Conservation (phyloP, 78 protist species). For the Dictyostelium brefeldianum region DNA sequence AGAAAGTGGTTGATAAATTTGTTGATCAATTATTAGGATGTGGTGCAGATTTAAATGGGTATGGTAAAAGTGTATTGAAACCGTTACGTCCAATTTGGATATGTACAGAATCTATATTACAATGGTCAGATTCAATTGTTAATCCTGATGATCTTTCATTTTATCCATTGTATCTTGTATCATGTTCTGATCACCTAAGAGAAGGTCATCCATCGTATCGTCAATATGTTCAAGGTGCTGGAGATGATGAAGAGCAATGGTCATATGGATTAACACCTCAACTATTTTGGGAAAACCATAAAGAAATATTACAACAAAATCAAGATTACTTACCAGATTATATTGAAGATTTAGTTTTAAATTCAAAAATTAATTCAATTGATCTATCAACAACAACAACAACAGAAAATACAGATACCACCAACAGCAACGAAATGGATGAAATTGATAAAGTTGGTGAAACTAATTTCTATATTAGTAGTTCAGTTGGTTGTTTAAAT, state of each 20-base stretch:
- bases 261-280: slow-evolving; percentile 44
- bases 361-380: slow-evolving; percentile 8
- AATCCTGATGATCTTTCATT: neutral
- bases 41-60: slow-evolving; percentile 21
- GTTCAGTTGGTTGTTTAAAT: neutral
- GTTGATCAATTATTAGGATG: neutral
- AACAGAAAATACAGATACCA: neutral
- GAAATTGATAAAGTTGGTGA: neutral
- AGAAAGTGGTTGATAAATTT: slow-evolving; percentile 36
- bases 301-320: slow-evolving; percentile 23
- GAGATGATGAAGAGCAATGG: slow-evolving; percentile 85
- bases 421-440: neutral
- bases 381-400: neutral
- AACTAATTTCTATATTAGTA: slow-evolving; percentile 1
- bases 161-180: slow-evolving; percentile 47
- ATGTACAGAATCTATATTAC: slow-evolving; percentile 3
- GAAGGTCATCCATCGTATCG: slow-evolving; percentile 25
- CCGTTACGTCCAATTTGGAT: slow-evolving; percentile 79
- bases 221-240: slow-evolving; percentile 83
- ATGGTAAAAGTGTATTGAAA: neutral
- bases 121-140: neutral
- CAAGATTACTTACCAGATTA: slow-evolving; percentile 7
- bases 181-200: slow-evolving; percentile 56
- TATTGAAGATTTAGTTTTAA: slow-evolving; percentile 6
- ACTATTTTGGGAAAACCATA: slow-evolving; percentile 44